Conservation (phyloP, 1,284 basidiomycete species). For the Leccinum pachyderme region DNA sequence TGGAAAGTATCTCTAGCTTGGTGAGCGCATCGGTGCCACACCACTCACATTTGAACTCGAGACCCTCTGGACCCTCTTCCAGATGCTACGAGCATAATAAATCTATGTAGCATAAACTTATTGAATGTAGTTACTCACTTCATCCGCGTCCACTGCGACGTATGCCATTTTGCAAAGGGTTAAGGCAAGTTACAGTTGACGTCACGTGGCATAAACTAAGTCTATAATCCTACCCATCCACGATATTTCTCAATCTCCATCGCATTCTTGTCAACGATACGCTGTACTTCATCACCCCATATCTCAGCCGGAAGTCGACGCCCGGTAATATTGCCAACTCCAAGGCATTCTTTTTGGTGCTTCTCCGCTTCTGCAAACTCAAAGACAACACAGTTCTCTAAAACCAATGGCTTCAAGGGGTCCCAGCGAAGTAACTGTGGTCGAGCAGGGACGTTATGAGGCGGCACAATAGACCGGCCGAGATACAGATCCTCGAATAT, state of each 20-base stretch:
- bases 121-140: slow-evolving; percentile 37
- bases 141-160: slow-evolving; percentile 55
- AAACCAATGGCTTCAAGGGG: slow-evolving; percentile 53
- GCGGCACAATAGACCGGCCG: slow-evolving; percentile 77
- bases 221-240: slow-evolving; percentile 40
- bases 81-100: slow-evolving; percentile 40
- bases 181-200: neutral
- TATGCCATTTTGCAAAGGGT: slow-evolving; percentile 43
- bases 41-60: slow-evolving; percentile 59
- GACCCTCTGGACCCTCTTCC: slow-evolving; percentile 61
- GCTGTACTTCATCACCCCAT: slow-evolving; percentile 63
- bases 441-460: slow-evolving; percentile 66
- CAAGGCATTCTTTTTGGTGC: slow-evolving; percentile 57
- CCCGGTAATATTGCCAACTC: slow-evolving; percentile 22
- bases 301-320: slow-evolving; percentile 46
- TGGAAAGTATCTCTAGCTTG: slow-evolving; percentile 19
- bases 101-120: neutral
- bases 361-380: slow-evolving; percentile 70
- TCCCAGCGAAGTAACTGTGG: slow-evolving; percentile 84
- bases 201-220: slow-evolving; percentile 5
- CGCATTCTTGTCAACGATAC: slow-evolving; percentile 52
- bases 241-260: slow-evolving; percentile 48
- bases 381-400: slow-evolving; percentile 82
- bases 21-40: slow-evolving; percentile 16
- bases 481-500: slow-evolving; percentile 87